phyloP scores from a whole-genome alignment of 2,329 filamentous ascomycete species.

The Westerdykella ornata region DNA sequence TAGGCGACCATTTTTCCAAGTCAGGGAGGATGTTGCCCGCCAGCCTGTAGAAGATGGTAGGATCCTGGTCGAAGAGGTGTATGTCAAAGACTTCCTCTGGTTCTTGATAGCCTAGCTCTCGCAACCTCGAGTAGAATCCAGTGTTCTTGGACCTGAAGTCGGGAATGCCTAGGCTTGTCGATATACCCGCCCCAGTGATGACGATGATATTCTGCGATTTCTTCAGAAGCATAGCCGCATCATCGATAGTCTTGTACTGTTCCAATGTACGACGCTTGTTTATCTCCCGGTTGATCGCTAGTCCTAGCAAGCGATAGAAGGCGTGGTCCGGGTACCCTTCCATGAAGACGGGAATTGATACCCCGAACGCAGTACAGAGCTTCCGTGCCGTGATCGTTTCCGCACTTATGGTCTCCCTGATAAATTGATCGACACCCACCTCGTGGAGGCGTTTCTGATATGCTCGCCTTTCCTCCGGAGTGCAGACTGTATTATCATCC shows the following conservation, averaged over 20 bases:
- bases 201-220: constrained; percentile 79
- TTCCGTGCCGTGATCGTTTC: constrained; percentile 70
- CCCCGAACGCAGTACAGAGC: constrained; percentile 77
- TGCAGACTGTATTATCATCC: constrained; percentile 23
- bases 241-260: constrained; percentile 77
- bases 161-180: constrained; percentile 90
- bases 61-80: constrained; percentile 74
- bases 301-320: constrained; percentile 67
- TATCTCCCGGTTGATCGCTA: constrained; percentile 74
- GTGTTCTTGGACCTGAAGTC: constrained; percentile 93
- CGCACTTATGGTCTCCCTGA: constrained; percentile 50
- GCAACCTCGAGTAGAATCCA: constrained; percentile 81
- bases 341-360: constrained; percentile 66
- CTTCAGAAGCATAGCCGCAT: constrained; percentile 72
- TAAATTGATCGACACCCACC: constrained; percentile 72
- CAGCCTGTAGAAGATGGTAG: constrained; percentile 80
- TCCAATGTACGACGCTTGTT: constrained; percentile 72
- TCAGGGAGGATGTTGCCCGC: constrained; percentile 85
- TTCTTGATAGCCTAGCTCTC: constrained; percentile 68
- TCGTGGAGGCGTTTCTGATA: constrained; percentile 66
- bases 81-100: constrained; percentile 97
- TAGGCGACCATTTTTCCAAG: constrained; percentile 75
- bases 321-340: constrained; percentile 65
- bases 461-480: constrained; percentile 52
- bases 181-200: constrained; percentile 92